phyloP scores from a whole-genome alignment of 768 basidiomycete species.

The Russula brevipes region DNA sequence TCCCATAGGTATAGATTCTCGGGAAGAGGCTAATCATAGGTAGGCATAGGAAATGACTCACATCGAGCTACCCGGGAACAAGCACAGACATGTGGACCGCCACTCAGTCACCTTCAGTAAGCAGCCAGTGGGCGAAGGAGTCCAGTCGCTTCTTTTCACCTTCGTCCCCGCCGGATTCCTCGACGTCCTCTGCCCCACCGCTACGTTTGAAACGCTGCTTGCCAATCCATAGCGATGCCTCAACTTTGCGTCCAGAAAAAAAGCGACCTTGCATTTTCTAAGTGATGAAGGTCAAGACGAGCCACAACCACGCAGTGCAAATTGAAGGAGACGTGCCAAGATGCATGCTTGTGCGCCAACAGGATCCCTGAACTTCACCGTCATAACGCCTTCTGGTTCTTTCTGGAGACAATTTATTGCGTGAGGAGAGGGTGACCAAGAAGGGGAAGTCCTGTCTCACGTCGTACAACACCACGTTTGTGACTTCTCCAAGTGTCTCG shows the following conservation, averaged over 20 bases:
- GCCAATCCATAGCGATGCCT: slow-evolving; percentile 78
- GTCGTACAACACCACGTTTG: slow-evolving; percentile 92
- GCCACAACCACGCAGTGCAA: neutral
- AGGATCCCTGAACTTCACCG: slow-evolving; percentile 90
- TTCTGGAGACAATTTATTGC: slow-evolving; percentile 44
- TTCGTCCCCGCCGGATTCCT: slow-evolving; percentile 55
- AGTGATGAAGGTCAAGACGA: neutral
- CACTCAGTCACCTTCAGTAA: slow-evolving; percentile 66
- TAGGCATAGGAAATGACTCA: slow-evolving; percentile 22
- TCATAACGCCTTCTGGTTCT: slow-evolving; percentile 92
- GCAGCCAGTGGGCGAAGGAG: slow-evolving; percentile 81
- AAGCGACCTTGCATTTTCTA: slow-evolving; percentile 95
- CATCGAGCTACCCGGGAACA: neutral
- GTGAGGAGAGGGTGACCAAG: neutral
- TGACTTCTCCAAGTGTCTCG: slow-evolving; percentile 85
- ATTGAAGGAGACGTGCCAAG: slow-evolving; percentile 46
- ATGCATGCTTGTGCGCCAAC: slow-evolving; percentile 93
- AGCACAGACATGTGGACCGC: neutral
- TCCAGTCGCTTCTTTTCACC: slow-evolving; percentile 83
- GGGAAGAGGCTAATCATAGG: slow-evolving; percentile 11
- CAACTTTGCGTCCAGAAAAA: slow-evolving; percentile 78
- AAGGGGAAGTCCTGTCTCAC: slow-evolving; percentile 44
- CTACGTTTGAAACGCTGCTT: slow-evolving; percentile 76
- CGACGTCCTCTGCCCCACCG: slow-evolving; percentile 58
- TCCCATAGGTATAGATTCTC: slow-evolving; percentile 5